A percentile compares a stretch with the other conserved stretches of the same genome.
phyloP scores from a whole-genome alignment of 108 stramenopile genomes.

The Nitzschia inconspicua region DNA sequence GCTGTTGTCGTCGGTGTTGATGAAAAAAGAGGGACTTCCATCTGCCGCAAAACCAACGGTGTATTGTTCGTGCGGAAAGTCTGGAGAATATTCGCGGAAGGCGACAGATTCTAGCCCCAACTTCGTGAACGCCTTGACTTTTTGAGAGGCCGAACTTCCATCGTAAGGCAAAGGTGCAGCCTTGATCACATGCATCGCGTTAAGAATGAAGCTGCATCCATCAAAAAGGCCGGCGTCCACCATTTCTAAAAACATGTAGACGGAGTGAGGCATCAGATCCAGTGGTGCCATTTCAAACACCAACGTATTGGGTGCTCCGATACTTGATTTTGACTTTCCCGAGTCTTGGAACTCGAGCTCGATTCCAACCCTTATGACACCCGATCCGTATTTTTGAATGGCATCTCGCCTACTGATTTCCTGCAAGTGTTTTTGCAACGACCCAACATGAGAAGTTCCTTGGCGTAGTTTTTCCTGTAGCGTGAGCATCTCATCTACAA shows the following conservation, averaged over 20 bases:
- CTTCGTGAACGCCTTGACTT: slow-evolving; percentile 32
- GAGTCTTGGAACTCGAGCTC: slow-evolving; percentile 21
- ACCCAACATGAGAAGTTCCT: not conserved
- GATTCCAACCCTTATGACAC: slow-evolving; percentile 24
- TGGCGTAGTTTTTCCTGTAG: slow-evolving; percentile 18
- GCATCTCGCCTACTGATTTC: slow-evolving; percentile 12
- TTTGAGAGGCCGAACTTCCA: slow-evolving; percentile 4
- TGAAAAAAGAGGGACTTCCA: slow-evolving; percentile 80
- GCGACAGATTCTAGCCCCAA: slow-evolving; percentile 32
- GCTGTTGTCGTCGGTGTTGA: slow-evolving; percentile 79
- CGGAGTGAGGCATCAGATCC: slow-evolving; percentile 67
- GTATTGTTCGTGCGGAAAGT: slow-evolving; percentile 57
- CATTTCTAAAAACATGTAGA: slow-evolving; percentile 71
- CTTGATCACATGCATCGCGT: slow-evolving; percentile 73
- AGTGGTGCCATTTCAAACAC: slow-evolving; percentile 62
- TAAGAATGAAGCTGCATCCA: slow-evolving; percentile 55
- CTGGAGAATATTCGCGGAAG: slow-evolving; percentile 61
- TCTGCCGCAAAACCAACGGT: slow-evolving; percentile 77
- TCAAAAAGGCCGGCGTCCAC: slow-evolving; percentile 58
- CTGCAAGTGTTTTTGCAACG: slow-evolving; percentile 27
- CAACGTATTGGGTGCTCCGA: slow-evolving; percentile 7
- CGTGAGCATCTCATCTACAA: slow-evolving; percentile 9
- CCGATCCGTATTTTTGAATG: slow-evolving; percentile 28
- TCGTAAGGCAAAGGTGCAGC: slow-evolving; percentile 43
- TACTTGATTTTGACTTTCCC: not conserved